phyloP scores from a whole-genome alignment of 225 moss, liverwort and hornwort genomes.

The Straminergon stramineum region DNA sequence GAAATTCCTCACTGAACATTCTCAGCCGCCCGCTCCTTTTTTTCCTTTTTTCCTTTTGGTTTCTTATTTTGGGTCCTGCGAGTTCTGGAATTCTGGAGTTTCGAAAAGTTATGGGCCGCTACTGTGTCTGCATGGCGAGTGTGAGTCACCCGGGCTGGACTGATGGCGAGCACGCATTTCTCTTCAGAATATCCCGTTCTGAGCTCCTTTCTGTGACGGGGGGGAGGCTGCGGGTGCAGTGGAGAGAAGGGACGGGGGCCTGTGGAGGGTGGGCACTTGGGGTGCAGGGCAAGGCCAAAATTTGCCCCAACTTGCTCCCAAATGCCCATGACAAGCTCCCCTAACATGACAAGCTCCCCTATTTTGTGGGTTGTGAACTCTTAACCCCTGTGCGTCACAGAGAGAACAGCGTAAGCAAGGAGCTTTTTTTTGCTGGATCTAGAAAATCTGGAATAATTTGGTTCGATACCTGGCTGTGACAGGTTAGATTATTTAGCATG shows the following conservation, averaged over 20 bases:
- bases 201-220: no score
- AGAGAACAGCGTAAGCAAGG: no score
- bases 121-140: background rate
- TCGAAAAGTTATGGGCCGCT: background rate
- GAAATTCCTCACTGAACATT: background rate
- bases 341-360: background rate
- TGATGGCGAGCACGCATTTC: background rate
- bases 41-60: no score
- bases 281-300: background rate
- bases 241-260: background rate
- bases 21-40: background rate
- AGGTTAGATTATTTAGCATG: no score
- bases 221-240: background rate
- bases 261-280: no score
- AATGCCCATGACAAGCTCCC: background rate
- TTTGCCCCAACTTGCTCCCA: background rate
- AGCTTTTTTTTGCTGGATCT: no score
- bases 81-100: background rate
- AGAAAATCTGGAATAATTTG: no score
- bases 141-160: background rate
- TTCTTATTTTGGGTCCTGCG: background rate
- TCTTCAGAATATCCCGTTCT: background rate
- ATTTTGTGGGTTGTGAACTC: no score
- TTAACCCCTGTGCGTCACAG: no score
- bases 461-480: no score